Evolutionary conservation across 1,284 basidiomycete genomes (phyloP).

Genomic region (Vanrija sp.): DNA sequence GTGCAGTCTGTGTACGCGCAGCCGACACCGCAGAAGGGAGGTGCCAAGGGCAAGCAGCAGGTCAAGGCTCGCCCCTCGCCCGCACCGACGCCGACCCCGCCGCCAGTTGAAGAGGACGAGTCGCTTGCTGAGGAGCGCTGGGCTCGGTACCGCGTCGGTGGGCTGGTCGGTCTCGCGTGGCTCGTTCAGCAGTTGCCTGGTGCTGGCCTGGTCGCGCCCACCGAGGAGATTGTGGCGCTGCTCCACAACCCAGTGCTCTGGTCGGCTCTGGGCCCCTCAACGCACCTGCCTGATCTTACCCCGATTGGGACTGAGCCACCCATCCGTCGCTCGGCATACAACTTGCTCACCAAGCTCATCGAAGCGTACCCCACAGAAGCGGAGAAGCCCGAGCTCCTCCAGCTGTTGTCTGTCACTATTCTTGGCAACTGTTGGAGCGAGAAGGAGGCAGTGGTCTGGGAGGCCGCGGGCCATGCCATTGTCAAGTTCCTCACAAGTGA

Average conservation of each 20-base stretch:
- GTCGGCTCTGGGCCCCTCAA: constrained; percentile 25
- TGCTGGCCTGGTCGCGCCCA: constrained; percentile 16
- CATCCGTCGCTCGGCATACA: constrained; percentile 40
- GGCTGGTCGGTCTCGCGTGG: constrained; percentile 66
- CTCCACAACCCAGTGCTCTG: constrained; percentile 37
- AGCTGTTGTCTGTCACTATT: constrained; percentile 57
- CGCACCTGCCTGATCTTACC: constrained; percentile 5
- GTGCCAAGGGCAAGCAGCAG: constrained; percentile 11
- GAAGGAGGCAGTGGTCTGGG: constrained; percentile 62
- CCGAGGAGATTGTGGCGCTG: constrained; percentile 25
- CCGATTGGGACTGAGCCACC: constrained; percentile 32
- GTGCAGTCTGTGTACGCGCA: constrained; percentile 22
- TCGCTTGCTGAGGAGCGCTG: constrained; percentile 59
- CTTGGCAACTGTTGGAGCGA: constrained; percentile 75
- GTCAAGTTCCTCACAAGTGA: constrained; percentile 67
- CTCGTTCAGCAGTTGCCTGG: constrained; percentile 30
- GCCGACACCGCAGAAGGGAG: constrained; percentile 18
- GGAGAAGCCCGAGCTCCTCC: constrained; percentile 24
- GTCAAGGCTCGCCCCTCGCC: constrained; percentile 13
- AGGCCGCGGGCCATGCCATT: constrained; percentile 64
- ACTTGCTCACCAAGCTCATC: constrained; percentile 28
- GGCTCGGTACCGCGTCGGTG: constrained; percentile 67
- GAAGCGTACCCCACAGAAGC: constrained; percentile 29
- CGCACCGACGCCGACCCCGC: constrained; percentile 7
- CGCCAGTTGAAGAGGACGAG: constrained; percentile 27